phyloP scores from a whole-genome alignment of 2,329 filamentous ascomycete species.

The Cryphonectria parasitica region DNA sequence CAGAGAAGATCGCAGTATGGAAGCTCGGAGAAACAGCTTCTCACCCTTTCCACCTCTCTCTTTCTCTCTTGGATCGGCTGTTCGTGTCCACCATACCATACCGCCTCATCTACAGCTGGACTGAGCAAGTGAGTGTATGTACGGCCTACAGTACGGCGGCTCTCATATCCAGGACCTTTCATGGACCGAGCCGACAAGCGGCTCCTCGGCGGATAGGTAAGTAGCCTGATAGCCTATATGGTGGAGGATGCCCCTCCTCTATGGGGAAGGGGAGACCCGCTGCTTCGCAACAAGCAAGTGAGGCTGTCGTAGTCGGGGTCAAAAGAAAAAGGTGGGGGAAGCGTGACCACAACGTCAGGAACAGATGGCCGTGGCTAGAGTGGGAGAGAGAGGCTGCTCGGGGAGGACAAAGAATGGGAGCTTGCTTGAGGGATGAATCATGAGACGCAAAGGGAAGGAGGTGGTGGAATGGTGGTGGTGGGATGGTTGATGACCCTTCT shows the following conservation, averaged over 20 bases:
- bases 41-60: neutral
- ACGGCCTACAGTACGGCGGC: neutral
- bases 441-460: slow-evolving; percentile 1
- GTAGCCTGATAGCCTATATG: neutral
- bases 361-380: neutral
- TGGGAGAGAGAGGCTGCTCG: neutral
- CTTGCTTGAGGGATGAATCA: neutral
- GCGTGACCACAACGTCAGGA: neutral
- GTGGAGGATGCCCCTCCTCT: neutral
- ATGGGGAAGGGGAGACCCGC: neutral
- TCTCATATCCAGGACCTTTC: neutral
- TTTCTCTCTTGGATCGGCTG: neutral
- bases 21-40: neutral
- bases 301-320: neutral
- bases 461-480: neutral
- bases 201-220: slow-evolving; percentile 4
- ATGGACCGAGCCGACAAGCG: neutral
- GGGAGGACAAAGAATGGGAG: neutral
- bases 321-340: neutral
- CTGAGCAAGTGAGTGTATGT: neutral
- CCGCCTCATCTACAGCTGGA: neutral
- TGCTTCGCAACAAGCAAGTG: neutral
- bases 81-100: neutral
- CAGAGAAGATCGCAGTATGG: neutral
- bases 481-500: neutral